These are phyloP conservation scores for Bipolaris gigantea DNA, from an alignment of 2,329 filamentous ascomycete genomes.

Conservation along the genomic window DNA sequence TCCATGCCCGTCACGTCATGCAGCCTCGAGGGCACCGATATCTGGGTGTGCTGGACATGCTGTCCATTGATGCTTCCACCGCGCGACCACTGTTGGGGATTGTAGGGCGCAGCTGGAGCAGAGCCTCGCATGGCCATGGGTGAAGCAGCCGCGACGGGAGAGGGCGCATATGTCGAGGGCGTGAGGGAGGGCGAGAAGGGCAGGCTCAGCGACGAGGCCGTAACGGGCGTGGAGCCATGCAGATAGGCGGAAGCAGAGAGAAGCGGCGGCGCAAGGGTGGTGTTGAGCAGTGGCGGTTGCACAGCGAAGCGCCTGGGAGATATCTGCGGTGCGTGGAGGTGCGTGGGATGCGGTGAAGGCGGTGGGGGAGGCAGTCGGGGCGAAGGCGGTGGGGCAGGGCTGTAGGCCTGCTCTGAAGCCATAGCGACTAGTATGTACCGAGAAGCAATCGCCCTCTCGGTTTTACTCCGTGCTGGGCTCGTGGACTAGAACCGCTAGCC, in stretches of 20 bases:
- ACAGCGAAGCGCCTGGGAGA: slow-evolving; percentile 44
- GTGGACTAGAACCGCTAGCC: slow-evolving; percentile 13
- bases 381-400: slow-evolving; percentile 23
- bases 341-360: slow-evolving; percentile 18
- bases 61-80: slow-evolving; percentile 43
- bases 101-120: slow-evolving; percentile 47
- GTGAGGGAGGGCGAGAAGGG: slow-evolving; percentile 44
- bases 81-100: slow-evolving; percentile 54
- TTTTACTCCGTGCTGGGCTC: neutral
- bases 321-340: slow-evolving; percentile 27
- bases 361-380: slow-evolving; percentile 23
- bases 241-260: slow-evolving; percentile 26
- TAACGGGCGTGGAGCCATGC: slow-evolving; percentile 45
- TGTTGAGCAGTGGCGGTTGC: slow-evolving; percentile 48
- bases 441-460: neutral
- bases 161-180: slow-evolving; percentile 39
- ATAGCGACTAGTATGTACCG: slow-evolving; percentile 13
- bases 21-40: slow-evolving; percentile 34
- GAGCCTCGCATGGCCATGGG: slow-evolving; percentile 42
- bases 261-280: slow-evolving; percentile 44
- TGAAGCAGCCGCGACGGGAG: slow-evolving; percentile 34
- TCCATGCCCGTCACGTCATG: slow-evolving; percentile 53
- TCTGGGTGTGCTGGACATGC: slow-evolving; percentile 40
- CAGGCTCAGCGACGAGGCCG: slow-evolving; percentile 42
- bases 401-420: slow-evolving; percentile 14